Evolutionary conservation across 257 asterid species (phyloP), one percentile per base, ranked within the genome.

Genomic region (Penstemon newberryi): DNA sequence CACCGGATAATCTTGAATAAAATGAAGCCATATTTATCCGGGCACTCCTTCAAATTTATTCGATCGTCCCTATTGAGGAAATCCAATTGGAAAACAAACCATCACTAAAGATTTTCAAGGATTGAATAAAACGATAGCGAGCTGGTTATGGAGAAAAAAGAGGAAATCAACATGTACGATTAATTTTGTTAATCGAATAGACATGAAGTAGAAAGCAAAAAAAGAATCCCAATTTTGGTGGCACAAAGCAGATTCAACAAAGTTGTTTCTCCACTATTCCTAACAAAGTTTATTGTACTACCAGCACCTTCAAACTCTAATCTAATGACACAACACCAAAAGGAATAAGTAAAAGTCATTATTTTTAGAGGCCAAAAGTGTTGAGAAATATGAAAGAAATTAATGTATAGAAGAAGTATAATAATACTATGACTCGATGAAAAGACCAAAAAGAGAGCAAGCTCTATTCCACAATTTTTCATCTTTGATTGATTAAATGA

Each of bases 1-100:
- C 87, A 70, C 71, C 66, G 40, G 79, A 72, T 19, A 80, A 58
- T 70, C 70, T 78, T 12, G 87, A 66, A 70, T 80, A 83, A 69
- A 75, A 83, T 36, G 95, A 70, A 61, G 87, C 81, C 96, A 86
- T 89, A 62, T 55, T 72, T 62, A 25, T 66, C 43, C 58, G 61
- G 46, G 64, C 63, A 45, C 55, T 46, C 61, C 56, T 15, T 15
- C 18, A 15, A 15, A 15, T 15, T 25, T 25, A 25, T 25, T 25
- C 33, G 33, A 25, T 25, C 2, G 33, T 2, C 3, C 33, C 33
- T 1, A 25, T 25, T 25, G 33, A 25, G 33, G 33, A 41, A 66
- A 50, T 12, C 56, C 65, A 0, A 33, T 10, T 25, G 66, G 67
- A 74, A 41, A 47, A 49, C 70, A 71, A 64, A 75, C 63, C 77